These are phyloP conservation scores for Coniella vitis DNA, from an alignment of 2,329 filamentous ascomycete genomes.

Conservation along the genomic window DNA sequence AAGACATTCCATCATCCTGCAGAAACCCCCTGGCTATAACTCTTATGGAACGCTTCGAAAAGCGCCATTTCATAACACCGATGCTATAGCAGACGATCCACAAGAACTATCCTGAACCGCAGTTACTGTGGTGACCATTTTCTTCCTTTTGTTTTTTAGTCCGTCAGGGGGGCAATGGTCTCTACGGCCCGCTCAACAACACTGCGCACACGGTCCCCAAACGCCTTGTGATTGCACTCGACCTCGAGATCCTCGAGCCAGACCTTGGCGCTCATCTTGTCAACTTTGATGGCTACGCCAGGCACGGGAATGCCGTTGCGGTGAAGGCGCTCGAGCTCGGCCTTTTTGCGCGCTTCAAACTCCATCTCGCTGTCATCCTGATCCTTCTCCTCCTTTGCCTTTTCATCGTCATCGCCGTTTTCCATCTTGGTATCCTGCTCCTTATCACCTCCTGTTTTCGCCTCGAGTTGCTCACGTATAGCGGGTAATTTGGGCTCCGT, in stretches of 20 bases:
- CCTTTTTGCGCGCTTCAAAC: constrained; percentile 48
- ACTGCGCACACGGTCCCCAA: constrained; percentile 77
- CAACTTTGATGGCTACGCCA: constrained; percentile 77
- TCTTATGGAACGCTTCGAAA: too few species aligned
- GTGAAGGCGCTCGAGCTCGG: constrained; percentile 72
- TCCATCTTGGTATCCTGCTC: constrained; percentile 30
- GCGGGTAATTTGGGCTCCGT: constrained; percentile 51
- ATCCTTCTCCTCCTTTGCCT: constrained; percentile 23
- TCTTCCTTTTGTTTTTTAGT: too few species aligned
- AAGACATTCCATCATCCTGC: too few species aligned
- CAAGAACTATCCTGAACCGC: too few species aligned
- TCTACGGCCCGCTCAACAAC: constrained; percentile 88
- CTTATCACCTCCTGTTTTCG: constrained; percentile 24
- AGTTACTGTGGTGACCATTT: too few species aligned
- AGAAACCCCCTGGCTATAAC: too few species aligned
- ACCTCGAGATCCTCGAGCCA: constrained; percentile 92
- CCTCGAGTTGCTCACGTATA: constrained; percentile 19
- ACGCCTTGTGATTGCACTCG: constrained; percentile 71
- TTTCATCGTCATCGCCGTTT: constrained; percentile 28
- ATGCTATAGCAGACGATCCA: too few species aligned
- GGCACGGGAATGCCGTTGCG: constrained; percentile 84
- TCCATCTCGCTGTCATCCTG: constrained; percentile 35
- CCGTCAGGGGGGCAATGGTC: constrained; percentile 64
- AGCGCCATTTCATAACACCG: too few species aligned
- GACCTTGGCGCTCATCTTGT: constrained; percentile 79